phyloP scores from a whole-genome alignment of 2,329 filamentous ascomycete species.

The Botrytis pseudocinerea region DNA sequence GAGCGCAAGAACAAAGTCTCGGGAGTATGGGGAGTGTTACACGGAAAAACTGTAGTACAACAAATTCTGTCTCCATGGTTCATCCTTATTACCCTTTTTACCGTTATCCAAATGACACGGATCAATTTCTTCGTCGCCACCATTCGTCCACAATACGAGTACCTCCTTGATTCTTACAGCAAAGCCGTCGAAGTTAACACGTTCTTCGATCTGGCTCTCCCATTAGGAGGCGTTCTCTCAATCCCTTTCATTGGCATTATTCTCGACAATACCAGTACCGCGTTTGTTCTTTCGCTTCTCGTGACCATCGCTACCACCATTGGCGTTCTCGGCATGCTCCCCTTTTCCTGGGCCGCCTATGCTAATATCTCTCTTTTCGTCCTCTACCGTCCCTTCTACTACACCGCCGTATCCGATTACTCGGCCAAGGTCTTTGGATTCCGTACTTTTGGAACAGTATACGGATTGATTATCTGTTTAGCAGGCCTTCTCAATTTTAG shows the following conservation, averaged over 20 bases:
- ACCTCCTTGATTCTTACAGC: slow-evolving; percentile 63
- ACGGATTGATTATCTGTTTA: slow-evolving; percentile 84
- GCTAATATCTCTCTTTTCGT: slow-evolving; percentile 77
- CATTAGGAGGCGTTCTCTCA: slow-evolving; percentile 77
- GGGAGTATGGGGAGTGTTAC: slow-evolving; percentile 85
- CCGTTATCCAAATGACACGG: slow-evolving; percentile 68
- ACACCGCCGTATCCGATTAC: slow-evolving; percentile 88
- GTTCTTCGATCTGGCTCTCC: slow-evolving; percentile 84
- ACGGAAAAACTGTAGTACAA: slow-evolving; percentile 66
- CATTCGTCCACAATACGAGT: slow-evolving; percentile 77
- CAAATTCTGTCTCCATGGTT: slow-evolving; percentile 86
- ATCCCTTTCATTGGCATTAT: slow-evolving; percentile 83
- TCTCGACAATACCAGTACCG: slow-evolving; percentile 74
- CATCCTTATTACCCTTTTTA: slow-evolving; percentile 78
- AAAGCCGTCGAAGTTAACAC: slow-evolving; percentile 72
- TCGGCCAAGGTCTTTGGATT: slow-evolving; percentile 91
- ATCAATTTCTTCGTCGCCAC: slow-evolving; percentile 96
- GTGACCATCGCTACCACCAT: slow-evolving; percentile 72
- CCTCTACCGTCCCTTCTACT: slow-evolving; percentile 84
- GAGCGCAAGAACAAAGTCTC: slow-evolving; percentile 64
- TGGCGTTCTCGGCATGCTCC: slow-evolving; percentile 73
- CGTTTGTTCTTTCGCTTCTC: slow-evolving; percentile 68
- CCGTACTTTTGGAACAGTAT: slow-evolving; percentile 89
- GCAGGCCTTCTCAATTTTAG: slow-evolving; percentile 82
- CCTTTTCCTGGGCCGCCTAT: slow-evolving; percentile 71